Evolutionary conservation across 2,329 filamentous ascomycete species (phyloP), one percentile per base, ranked within the genome.

Genomic region (Xylaria sp.): DNA sequence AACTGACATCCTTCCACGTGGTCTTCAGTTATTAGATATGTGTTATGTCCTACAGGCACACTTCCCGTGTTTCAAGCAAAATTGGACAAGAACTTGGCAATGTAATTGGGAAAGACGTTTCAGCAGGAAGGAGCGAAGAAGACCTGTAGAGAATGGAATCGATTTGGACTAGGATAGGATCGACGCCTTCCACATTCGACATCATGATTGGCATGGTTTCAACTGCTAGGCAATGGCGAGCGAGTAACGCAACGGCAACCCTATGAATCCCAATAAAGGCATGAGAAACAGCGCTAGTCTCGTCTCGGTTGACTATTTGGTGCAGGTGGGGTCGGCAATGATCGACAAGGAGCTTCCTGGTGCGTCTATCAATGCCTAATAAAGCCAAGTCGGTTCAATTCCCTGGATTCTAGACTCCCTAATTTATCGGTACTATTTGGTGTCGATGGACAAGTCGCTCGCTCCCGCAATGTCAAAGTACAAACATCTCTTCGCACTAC

Each of bases 321-420:
- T 25, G 43, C 25, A 55, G 25, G 28, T 55, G 28, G 52, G 58
- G 25, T 43, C 49, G 10, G 31, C 51, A 46, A 33, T 52, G 51
- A 51, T 61, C 49, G 57, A 61, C 57, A 54, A 49, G 31, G 59
- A 33, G 43, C 6, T 33, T 31, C 52, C 54, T 41, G 23, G 33
- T 28, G 23, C 25, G 62, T 59, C 54, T 55, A 68, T 68, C 57
- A 64, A 43, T 68, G 61, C 65, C 65, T 65, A 61, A 57, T 64
- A 25, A 13, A 64, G 69, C 55, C 15, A 69, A 61, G 65, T 13
- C 56, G 3, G 28, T 54, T 59, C 59, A 62, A 46, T 43, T 54
- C 62, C 66, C 57, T 55, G 58, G 46, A 64, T 54, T 69, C 64
- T 69, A 67, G 64, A 63, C 54, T 64, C 33, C 49, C 51, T 60